phyloP scores from a whole-genome alignment of 257 asterid species.

The Scutellaria baicalensis region DNA sequence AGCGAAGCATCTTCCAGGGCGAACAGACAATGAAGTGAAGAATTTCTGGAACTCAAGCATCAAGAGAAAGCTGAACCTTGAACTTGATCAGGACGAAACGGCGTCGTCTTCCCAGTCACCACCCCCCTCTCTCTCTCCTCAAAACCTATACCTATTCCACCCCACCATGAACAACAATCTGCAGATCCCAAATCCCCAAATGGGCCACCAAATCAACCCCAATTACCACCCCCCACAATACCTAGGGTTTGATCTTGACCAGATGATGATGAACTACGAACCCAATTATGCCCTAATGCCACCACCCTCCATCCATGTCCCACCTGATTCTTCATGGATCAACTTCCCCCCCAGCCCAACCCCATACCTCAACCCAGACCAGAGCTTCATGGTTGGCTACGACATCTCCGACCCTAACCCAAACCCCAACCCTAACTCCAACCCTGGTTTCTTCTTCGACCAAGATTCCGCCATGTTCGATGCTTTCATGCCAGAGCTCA shows the following conservation, averaged over 20 bases:
- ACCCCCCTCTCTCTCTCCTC: background rate
- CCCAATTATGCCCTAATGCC: constrained; percentile 7
- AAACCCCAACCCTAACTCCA: background rate
- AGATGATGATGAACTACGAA: background rate
- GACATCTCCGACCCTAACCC: background rate
- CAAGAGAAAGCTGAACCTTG: constrained; percentile 41
- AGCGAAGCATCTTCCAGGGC: constrained; percentile 70
- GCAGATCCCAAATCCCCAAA: background rate
- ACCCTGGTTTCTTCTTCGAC: background rate
- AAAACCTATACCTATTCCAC: constrained; percentile 22
- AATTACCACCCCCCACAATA: background rate
- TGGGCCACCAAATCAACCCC: background rate
- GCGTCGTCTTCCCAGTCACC: constrained; percentile 9
- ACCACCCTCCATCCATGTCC: background rate
- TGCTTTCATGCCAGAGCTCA: constrained; percentile 26
- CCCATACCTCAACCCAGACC: constrained; percentile 7
- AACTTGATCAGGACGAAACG: constrained; percentile 7
- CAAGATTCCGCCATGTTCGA: constrained; percentile 17
- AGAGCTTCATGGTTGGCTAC: background rate
- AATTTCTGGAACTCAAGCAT: constrained; percentile 83
- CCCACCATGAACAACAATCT: background rate
- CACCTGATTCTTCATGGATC: constrained; percentile 16
- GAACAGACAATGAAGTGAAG: constrained; percentile 86
- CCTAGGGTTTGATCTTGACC: background rate
- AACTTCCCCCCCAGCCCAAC: constrained; percentile 1